Conservation (phyloP, 208 protist species). For the Acanthamoeba healyi region DNA sequence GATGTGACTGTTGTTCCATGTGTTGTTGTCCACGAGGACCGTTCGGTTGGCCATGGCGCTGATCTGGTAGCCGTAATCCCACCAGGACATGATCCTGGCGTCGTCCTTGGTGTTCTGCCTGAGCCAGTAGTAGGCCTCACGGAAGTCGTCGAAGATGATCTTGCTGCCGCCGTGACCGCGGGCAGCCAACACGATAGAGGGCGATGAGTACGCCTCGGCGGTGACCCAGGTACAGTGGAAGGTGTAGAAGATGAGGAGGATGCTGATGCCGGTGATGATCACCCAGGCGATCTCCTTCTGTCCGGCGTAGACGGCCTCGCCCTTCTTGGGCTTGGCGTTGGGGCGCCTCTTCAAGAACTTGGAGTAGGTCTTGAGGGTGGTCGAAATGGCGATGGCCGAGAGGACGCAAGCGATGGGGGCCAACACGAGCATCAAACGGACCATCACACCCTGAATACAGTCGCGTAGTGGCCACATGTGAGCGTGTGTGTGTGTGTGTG, state of each 20-base stretch:
- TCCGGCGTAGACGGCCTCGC: constrained; percentile 18
- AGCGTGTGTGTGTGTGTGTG: constrained; percentile 38
- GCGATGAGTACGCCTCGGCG: constrained; percentile 93
- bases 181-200: constrained; percentile 90
- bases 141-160: constrained; percentile 97
- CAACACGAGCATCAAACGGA: constrained; percentile 95
- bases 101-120: constrained; percentile 95
- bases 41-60: constrained; percentile 97
- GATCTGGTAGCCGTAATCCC: constrained; percentile 99
- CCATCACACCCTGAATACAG: constrained; percentile 92
- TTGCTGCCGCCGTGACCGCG: constrained; percentile 82
- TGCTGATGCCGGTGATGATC: constrained; percentile 80
- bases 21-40: constrained; percentile 98
- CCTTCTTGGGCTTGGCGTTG: constrained; percentile 65
- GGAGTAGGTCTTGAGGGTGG: constrained; percentile 78
- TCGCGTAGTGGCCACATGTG: too few species aligned
- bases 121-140: constrained; percentile 97
- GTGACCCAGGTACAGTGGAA: constrained; percentile 94
- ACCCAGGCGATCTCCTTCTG: constrained; percentile 78
- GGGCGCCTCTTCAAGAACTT: constrained; percentile 76
- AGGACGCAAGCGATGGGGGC: constrained; percentile 92
- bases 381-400: constrained; percentile 88
- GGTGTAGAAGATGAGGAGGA: constrained; percentile 91
- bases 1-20: constrained; percentile 99
- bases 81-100: constrained; percentile 97